These are phyloP conservation scores for Pestalotiopsis sp. DNA, from an alignment of 2,329 filamentous ascomycete genomes.

Conservation along the genomic window DNA sequence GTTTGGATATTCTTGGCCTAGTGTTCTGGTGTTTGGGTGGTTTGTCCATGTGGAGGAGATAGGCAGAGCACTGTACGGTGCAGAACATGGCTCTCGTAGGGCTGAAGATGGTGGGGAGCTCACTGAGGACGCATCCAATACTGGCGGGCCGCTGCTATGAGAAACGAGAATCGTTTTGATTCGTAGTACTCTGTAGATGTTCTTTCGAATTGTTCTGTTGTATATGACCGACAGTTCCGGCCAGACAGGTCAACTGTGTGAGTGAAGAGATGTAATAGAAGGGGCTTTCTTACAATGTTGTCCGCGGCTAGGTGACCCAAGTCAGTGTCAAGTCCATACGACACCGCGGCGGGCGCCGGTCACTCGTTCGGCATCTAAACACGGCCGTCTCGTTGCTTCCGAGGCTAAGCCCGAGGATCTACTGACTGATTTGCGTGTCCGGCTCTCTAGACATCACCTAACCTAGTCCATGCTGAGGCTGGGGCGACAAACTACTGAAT, in stretches of 20 bases:
- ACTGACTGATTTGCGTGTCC: neutral
- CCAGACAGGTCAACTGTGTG: neutral
- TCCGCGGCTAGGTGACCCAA: neutral
- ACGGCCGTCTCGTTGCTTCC: neutral
- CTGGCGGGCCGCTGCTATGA: conserved; percentile 6
- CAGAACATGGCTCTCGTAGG: conserved; percentile 14
- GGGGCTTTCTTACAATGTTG: neutral
- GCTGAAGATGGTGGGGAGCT: conserved; percentile 14
- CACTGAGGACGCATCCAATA: neutral
- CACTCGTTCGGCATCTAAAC: neutral
- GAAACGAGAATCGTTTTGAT: neutral
- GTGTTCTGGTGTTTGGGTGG: neutral
- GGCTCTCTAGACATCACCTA: neutral
- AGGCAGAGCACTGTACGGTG: neutral
- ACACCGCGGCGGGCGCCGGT: neutral
- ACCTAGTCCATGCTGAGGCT: too few species aligned
- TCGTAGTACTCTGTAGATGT: neutral
- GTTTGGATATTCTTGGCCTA: neutral
- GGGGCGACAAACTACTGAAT: too few species aligned
- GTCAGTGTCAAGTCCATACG: neutral
- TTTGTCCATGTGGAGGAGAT: neutral
- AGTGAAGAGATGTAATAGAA: neutral
- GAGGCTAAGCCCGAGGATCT: neutral
- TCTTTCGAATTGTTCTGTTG: neutral
- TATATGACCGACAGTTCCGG: neutral